Evolutionary conservation across 768 basidiomycete species (phyloP).

Genomic region (Gyrodon lividus): DNA sequence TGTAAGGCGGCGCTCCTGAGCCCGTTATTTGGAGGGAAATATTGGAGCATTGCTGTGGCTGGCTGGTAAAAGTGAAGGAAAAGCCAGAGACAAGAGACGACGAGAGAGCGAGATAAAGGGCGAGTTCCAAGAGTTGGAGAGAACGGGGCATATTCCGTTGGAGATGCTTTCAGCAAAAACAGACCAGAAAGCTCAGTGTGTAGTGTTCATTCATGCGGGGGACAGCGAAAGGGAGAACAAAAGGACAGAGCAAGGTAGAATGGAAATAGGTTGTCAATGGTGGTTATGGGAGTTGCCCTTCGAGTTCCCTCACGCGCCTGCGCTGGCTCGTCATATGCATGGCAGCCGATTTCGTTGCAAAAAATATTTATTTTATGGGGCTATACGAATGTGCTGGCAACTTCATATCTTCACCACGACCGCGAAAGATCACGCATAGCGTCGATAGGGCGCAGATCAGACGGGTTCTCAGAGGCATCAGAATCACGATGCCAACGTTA

Average conservation of each 20-base stretch:
- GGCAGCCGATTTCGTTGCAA: slow-evolving; percentile 7
- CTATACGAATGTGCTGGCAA: background rate
- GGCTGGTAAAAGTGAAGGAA: slow-evolving; percentile 41
- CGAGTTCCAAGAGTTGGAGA: background rate
- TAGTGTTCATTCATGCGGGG: slow-evolving; percentile 10
- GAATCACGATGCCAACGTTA: background rate
- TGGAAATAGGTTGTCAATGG: background rate
- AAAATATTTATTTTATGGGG: background rate
- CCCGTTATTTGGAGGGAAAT: slow-evolving; percentile 61
- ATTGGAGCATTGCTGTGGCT: slow-evolving; percentile 66
- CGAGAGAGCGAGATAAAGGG: slow-evolving; percentile 17
- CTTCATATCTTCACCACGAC: background rate
- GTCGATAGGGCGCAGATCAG: slow-evolving; percentile 12
- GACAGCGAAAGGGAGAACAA: background rate
- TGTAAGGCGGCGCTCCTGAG: slow-evolving; percentile 65
- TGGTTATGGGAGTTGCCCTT: background rate
- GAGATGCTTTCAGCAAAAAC: background rate
- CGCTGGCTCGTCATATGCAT: background rate
- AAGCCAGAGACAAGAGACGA: slow-evolving; percentile 36
- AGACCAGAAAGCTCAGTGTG: slow-evolving; percentile 1
- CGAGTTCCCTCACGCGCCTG: too few relatives aligned
- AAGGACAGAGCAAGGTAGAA: background rate
- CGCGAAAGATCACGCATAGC: background rate
- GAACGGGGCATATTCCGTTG: slow-evolving; percentile 12
- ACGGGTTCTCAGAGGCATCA: slow-evolving; percentile 4